Evolutionary conservation across 139 green algal genomes (phyloP), one percentile per base, ranked within the genome.

Genomic region (Edaphochlamys debaryana): DNA sequence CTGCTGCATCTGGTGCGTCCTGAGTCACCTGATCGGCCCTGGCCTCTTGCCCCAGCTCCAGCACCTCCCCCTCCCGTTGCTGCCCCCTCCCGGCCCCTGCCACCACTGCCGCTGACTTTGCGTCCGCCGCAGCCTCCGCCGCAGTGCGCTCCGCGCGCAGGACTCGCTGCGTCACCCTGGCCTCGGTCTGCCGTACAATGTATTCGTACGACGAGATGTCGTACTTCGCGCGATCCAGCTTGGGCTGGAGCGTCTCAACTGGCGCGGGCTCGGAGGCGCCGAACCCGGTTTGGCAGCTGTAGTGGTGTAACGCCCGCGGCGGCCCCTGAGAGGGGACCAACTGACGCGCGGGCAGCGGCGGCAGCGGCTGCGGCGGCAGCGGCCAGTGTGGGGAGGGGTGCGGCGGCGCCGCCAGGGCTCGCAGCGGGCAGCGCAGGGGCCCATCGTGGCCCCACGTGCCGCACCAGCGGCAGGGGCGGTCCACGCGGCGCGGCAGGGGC

Each of bases 231-330:
- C 22, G 56, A 25, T 2, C 25, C 45, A 50, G 34, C 17, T n/a
- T n/a, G n/a, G n/a, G n/a, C n/a, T n/a, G n/a, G n/a, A n/a, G n/a
- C n/a, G n/a, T n/a, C n/a, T n/a, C n/a, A n/a, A n/a, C n/a, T n/a
- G n/a, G n/a, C n/a, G n/a, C n/a, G n/a, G 67, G 67, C 69, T 62
- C 69, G 30, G 54, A 6, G 17, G 13, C 11, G 11, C 69, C 69
- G 42, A 15, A 48, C 19, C 48, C 48, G 15, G 30, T 42, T 42
- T 38, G 30, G 30, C 8, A 63, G 69, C 69, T 76, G 69, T 76
- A 76, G 69, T 76, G 69, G 69, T 76, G 69, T 9, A 27, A 41
- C 23, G 69, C 69, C 3, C 69, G 69, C 13, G 69, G 69, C 69
- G 42, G 41, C 9, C 41, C 40, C 4, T 29, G 40, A n/a, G n/a